Percentiles rank a stretch among this genome's conserved stretches.
These are phyloP conservation scores for Ophiostoma angusticollis DNA, from an alignment of 2,329 filamentous ascomycete genomes.

Conservation along the genomic window DNA sequence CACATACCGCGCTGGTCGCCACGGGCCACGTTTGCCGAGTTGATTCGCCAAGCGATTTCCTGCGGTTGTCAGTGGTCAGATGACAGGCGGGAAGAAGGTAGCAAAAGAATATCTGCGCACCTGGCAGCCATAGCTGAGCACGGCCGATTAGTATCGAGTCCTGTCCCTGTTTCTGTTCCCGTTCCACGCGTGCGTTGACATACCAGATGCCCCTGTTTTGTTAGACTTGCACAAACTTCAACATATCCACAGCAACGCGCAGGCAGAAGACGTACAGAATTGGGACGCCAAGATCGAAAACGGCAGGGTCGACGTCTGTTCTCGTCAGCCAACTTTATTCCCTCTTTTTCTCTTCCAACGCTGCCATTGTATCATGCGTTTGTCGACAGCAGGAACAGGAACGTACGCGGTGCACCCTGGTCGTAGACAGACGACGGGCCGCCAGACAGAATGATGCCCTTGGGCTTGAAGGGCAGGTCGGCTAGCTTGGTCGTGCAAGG, in stretches of 20 bases:
- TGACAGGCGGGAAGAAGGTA: constrained; percentile 9
- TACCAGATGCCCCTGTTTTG: constrained; percentile 17
- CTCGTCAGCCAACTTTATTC: background rate
- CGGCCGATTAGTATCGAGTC: background rate
- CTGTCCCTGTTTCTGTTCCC: no score
- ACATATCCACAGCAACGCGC: no score
- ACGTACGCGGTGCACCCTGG: constrained; percentile 21
- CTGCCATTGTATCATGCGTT: no score
- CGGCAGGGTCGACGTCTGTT: constrained; percentile 58
- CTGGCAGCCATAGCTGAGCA: background rate
- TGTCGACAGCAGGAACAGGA: background rate
- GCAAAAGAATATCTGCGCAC: background rate
- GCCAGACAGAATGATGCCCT: constrained; percentile 60
- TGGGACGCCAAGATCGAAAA: constrained; percentile 47
- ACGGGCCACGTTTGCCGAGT: constrained; percentile 47
- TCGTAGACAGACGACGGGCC: constrained; percentile 24
- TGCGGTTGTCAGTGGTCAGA: no score
- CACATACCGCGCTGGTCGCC: constrained; percentile 49
- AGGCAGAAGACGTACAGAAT: constrained; percentile 15
- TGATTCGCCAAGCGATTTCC: constrained; percentile 12
- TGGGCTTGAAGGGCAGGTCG: constrained; percentile 66
- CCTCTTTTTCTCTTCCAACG: no score
- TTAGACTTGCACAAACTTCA: no score
- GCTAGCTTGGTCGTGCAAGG: constrained; percentile 72
- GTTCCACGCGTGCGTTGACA: no score